These are phyloP conservation scores for Hypoxylon sp. DNA, from an alignment of 2,329 filamentous ascomycete species.

Conservation along the genomic window DNA sequence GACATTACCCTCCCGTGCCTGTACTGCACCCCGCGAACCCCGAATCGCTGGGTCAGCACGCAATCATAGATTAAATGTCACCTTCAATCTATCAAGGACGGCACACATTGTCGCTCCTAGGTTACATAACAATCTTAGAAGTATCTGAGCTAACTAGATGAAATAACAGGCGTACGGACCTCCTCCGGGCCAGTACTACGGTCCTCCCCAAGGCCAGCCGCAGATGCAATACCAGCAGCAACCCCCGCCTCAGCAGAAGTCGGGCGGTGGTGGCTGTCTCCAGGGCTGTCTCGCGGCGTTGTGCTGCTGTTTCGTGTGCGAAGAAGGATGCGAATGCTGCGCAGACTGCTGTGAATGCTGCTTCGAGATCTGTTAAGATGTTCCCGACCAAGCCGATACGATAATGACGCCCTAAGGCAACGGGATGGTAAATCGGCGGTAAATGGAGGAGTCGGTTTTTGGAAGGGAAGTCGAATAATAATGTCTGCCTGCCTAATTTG, in stretches of 20 bases:
- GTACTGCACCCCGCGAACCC: slow-evolving; percentile 25
- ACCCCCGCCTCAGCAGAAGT: slow-evolving; percentile 55
- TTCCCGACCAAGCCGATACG: slow-evolving; percentile 22
- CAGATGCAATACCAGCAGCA: slow-evolving; percentile 65
- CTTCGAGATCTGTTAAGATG: slow-evolving; percentile 55
- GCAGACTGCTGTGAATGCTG: slow-evolving; percentile 63
- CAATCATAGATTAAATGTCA: slow-evolving; percentile 22
- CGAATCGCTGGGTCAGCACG: slow-evolving; percentile 27
- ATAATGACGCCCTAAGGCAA: slow-evolving; percentile 32
- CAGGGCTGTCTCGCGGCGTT: slow-evolving; percentile 63
- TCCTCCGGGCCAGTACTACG: slow-evolving; percentile 59
- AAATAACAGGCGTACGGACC: slow-evolving; percentile 57
- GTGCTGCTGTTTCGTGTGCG: slow-evolving; percentile 67
- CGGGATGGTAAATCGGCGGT: slow-evolving; percentile 18
- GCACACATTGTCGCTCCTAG: background rate
- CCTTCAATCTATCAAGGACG: slow-evolving; percentile 9
- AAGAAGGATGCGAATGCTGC: slow-evolving; percentile 66
- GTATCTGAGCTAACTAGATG: slow-evolving; percentile 22
- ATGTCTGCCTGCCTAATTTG: slow-evolving; percentile 10
- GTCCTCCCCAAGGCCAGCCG: slow-evolving; percentile 57
- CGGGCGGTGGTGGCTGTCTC: slow-evolving; percentile 59
- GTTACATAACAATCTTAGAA: slow-evolving; percentile 6
- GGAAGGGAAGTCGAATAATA: slow-evolving; percentile 27
- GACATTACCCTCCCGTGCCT: slow-evolving; percentile 17
- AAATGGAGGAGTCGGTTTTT: slow-evolving; percentile 17